These are phyloP conservation scores for Agastache rugosa DNA, from an alignment of 257 asterid species.

Conservation along the genomic window DNA sequence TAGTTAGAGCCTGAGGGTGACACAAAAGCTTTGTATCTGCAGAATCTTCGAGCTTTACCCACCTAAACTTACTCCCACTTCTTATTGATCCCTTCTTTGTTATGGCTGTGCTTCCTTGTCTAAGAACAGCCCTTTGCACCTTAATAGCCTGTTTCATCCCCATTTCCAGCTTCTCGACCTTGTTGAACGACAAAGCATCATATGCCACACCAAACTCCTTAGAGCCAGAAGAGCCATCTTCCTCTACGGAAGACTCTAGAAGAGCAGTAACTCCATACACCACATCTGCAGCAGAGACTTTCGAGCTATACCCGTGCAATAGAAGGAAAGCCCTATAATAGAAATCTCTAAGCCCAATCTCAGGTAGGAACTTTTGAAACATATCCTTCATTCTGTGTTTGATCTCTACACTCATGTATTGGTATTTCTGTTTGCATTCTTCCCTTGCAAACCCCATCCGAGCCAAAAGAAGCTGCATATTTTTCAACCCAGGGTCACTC, in stretches of 20 bases:
- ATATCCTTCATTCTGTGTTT: conserved; percentile 90
- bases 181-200: conserved; percentile 78
- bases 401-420: conserved; percentile 87
- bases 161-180: conserved; percentile 74
- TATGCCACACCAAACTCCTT: conserved; percentile 83
- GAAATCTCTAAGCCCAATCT: conserved; percentile 90
- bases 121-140: conserved; percentile 90
- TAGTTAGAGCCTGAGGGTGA: conserved; percentile 93
- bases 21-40: conserved; percentile 80
- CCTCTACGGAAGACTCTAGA: conserved; percentile 76
- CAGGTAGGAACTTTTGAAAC: conserved; percentile 89
- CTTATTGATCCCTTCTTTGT: conserved; percentile 93
- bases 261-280: conserved; percentile 94
- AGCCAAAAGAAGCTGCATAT: conserved; percentile 91
- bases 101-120: conserved; percentile 97
- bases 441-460: conserved; percentile 95
- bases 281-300: conserved; percentile 94
- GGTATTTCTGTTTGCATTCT: conserved; percentile 93
- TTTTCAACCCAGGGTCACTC: conserved; percentile 92
- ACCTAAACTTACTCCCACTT: conserved; percentile 93
- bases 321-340: conserved; percentile 84
- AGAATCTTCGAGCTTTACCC: conserved; percentile 95
- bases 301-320: conserved; percentile 84
- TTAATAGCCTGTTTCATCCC: conserved; percentile 96
- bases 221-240: conserved; percentile 84